Conservation (phyloP, 306 rosid genomes). For the Glycine tomentella region DNA sequence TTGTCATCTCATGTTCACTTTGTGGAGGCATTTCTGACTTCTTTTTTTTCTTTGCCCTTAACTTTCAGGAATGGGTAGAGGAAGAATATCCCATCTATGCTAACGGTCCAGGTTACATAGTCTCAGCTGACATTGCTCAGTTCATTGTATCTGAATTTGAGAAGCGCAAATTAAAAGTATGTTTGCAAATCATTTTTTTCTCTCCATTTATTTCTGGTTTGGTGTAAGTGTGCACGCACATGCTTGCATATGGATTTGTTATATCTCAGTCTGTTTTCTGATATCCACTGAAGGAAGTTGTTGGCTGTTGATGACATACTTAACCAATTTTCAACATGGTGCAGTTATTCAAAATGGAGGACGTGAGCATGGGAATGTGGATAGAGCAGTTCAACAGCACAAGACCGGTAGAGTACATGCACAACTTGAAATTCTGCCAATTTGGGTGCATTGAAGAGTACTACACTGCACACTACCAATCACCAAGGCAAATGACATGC, state of each 20-base stretch:
- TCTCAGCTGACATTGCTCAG: conserved; percentile 69
- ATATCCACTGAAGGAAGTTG: not conserved
- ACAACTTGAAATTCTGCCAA: conserved; percentile 71
- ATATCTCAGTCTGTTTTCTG: not conserved
- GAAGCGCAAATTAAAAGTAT: conserved; percentile 66
- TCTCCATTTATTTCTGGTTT: not conserved
- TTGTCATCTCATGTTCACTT: conserved; percentile 4
- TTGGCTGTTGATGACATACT: not conserved
- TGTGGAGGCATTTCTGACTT: conserved; percentile 5
- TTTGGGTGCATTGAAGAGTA: conserved; percentile 76
- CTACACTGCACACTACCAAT: conserved; percentile 78
- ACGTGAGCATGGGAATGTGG: conserved; percentile 93
- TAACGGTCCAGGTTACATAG: conserved; percentile 74
- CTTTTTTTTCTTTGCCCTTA: not conserved
- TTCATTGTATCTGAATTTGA: conserved; percentile 68
- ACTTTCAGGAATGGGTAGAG: conserved; percentile 75
- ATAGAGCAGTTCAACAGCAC: conserved; percentile 70
- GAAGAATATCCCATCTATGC: conserved; percentile 86
- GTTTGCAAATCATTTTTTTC: conserved; percentile 22
- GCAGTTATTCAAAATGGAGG: conserved; percentile 86
- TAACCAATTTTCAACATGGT: conserved; percentile 15
- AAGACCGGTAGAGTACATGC: conserved; percentile 60
- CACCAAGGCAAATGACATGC: conserved; percentile 78
- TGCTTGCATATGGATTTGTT: conserved; percentile 8
- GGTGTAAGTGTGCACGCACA: not conserved